Evolutionary conservation across 179 eudicot genomes (phyloP).

Genomic region (Silene noctiflora): DNA sequence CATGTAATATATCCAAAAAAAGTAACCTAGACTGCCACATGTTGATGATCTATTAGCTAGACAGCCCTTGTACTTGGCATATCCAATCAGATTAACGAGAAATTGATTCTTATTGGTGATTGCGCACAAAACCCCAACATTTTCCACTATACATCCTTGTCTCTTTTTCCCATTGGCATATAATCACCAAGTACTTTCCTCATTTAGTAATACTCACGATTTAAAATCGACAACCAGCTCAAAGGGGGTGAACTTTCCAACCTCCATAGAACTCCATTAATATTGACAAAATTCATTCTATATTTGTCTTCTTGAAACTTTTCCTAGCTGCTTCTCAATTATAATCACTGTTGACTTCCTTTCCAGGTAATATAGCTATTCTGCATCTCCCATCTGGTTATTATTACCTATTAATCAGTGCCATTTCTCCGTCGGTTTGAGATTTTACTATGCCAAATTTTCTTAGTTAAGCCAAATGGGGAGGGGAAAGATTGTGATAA

Average conservation of each 20-base stretch:
- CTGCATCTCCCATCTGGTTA: not conserved
- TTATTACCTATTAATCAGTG: not conserved
- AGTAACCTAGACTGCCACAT: constrained; percentile 32
- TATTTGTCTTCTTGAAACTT: constrained; percentile 16
- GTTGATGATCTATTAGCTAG: constrained; percentile 34
- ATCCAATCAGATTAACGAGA: constrained; percentile 26
- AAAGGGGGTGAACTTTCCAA: constrained; percentile 18
- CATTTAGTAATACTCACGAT: constrained; percentile 26
- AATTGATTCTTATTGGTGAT: constrained; percentile 25
- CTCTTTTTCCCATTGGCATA: constrained; percentile 19
- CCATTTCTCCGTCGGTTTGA: not conserved
- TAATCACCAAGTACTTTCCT: constrained; percentile 30
- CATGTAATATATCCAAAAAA: not conserved
- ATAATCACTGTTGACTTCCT: not conserved
- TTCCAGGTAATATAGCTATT: not conserved
- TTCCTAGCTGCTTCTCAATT: not conserved
- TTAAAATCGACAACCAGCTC: constrained; percentile 29
- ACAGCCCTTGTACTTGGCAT: constrained; percentile 28
- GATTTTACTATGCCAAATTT: not conserved
- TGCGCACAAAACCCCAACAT: constrained; percentile 28
- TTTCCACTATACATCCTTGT: constrained; percentile 17
- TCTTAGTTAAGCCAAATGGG: constrained; percentile 25
- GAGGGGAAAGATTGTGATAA: constrained; percentile 38
- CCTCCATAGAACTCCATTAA: constrained; percentile 18
- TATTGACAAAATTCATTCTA: constrained; percentile 16